A percentile compares a stretch with the other conserved stretches of the same genome.
phyloP scores from a whole-genome alignment of 73 alveolate species.

The Paramecium bursaria region DNA sequence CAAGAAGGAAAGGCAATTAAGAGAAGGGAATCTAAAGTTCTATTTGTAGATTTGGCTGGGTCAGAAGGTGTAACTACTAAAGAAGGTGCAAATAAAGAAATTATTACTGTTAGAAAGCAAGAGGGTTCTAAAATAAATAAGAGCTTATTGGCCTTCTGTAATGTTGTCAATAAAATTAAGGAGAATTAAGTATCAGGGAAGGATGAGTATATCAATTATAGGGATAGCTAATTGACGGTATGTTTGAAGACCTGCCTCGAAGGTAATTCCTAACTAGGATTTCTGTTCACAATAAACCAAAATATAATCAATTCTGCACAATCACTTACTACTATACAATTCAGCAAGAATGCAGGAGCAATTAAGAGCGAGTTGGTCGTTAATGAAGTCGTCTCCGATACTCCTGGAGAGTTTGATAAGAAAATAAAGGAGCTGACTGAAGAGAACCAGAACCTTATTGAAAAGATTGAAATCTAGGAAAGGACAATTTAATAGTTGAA shows the following conservation, averaged over 20 bases:
- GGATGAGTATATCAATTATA: conserved; percentile 38
- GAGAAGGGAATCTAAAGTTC: conserved; percentile 70
- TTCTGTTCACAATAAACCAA: conserved; percentile 25
- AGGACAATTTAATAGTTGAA: no score
- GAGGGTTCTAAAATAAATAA: conserved; percentile 77
- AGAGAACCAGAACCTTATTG: no score
- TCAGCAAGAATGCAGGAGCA: conserved; percentile 53
- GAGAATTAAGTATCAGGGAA: conserved; percentile 54
- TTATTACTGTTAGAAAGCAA: no score
- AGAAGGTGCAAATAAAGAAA: conserved; percentile 89
- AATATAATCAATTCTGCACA: conserved; percentile 20
- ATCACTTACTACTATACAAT: conserved; percentile 41
- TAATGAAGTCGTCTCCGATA: no score
- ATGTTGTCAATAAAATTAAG: conserved; percentile 22
- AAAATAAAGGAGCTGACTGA: no score
- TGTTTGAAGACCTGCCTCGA: conserved; percentile 14
- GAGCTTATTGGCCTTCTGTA: conserved; percentile 43
- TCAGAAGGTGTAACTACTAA: conserved; percentile 93
- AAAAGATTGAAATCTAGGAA: no score
- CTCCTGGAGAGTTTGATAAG: no score
- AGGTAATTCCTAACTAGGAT: conserved; percentile 27
- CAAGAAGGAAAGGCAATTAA: not conserved
- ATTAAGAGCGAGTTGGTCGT: no score
- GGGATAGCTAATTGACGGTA: conserved; percentile 31
- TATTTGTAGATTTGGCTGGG: conserved; percentile 97